Evolutionary conservation across 148 eudicot genomes (phyloP), one percentile per base, ranked within the genome.

Genomic region (Amaranthus cruentus): DNA sequence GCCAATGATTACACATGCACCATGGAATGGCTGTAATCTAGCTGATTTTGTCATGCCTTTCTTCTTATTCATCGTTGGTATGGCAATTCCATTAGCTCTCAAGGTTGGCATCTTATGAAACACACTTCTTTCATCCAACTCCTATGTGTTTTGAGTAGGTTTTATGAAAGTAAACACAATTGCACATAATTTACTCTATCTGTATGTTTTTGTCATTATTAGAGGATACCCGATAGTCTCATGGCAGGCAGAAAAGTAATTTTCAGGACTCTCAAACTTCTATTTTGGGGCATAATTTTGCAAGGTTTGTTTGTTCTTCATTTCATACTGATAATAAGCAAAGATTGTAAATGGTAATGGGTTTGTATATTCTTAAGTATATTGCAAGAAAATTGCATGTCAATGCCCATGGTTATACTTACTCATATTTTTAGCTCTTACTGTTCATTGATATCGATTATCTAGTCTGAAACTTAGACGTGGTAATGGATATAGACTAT

Each of bases 11-110:
- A 65, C 83, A 21, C 98, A 91, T 79, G 92, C 98, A 14, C 98
- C 95, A 48, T 93, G 98, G 98, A 88, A 91, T 54, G 97, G 98
- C 14, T 88, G 91, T 86, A 85, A 86, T 59, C 88, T 93, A 18
- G 98, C 98, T 71, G 98, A 93, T 79, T 93, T 93, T 76, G 98
- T 93, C 74, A 93, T 93, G 98, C 98, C 98, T 0, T 93, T 91
- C 77, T 93, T 93, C 78, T 87, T 93, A 58, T 93, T 93, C 75
- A 93, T 91, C 63, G 97, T 93, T 56, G 98, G 98, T 11, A 85
- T 93, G 90, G 84, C 98, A 68, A 89, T 93, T 73, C 87, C 97
- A 61, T 90, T 93, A 70, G 84, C 98, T 68, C 73, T 93, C 21
- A 93, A 93, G 97, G 98, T 93, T 81, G 50, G 69, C 69, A 62